phyloP scores from a whole-genome alignment of 495 filamentous ascomycete genomes.

The Xylaria cubensis region DNA sequence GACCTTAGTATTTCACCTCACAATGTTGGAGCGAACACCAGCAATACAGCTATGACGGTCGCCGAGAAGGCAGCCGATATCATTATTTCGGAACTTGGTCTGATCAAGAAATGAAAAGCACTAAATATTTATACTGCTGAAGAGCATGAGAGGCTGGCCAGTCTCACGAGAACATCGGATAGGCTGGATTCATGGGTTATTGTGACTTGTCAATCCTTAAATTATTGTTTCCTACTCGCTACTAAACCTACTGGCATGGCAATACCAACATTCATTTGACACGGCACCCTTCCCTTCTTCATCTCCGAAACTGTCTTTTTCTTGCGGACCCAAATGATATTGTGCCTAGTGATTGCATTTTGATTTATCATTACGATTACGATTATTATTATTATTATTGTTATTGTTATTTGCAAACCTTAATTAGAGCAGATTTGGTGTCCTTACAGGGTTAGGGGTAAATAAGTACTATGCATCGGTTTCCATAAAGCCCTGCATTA shows the following conservation, averaged over 20 bases:
- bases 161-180: neutral
- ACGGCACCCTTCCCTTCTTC: neutral
- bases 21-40: conserved; percentile 61
- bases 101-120: conserved; percentile 17
- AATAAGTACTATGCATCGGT: neutral
- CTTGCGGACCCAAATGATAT: neutral
- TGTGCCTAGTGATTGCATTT: neutral
- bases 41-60: conserved; percentile 54
- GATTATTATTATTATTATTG: neutral
- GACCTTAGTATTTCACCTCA: conserved; percentile 56
- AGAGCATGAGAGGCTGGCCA: neutral
- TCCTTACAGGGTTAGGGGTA: neutral
- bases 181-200: neutral
- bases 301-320: neutral
- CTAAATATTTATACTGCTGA: neutral
- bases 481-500: no score
- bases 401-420: neutral
- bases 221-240: neutral
- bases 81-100: conserved; percentile 51
- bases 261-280: conserved; percentile 6
- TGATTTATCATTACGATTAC: neutral
- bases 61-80: conserved; percentile 62
- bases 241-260: neutral
- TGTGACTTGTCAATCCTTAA: neutral
- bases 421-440: neutral